phyloP scores from a whole-genome alignment of 2,329 filamentous ascomycete species.

The Ceratocystis colombiana region DNA sequence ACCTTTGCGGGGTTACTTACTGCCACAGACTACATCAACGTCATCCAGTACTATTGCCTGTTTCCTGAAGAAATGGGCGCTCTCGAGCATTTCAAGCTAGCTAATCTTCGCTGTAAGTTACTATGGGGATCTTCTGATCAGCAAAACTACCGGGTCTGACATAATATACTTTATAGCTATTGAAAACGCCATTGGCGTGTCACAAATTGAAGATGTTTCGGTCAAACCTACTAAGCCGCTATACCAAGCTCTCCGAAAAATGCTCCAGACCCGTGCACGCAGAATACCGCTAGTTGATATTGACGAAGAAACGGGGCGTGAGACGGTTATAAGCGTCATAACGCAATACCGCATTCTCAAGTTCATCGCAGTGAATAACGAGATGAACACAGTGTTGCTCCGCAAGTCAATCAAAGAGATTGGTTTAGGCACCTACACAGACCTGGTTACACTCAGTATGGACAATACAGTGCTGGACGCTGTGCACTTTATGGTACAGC shows the following conservation, averaged over 20 bases:
- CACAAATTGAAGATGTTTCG: constrained; percentile 89
- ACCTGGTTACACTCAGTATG: constrained; percentile 77
- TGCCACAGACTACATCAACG: constrained; percentile 94
- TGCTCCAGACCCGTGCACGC: constrained; percentile 86
- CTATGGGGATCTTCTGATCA: background rate
- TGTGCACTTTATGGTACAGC: constrained; percentile 83
- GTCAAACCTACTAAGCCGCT: constrained; percentile 82
- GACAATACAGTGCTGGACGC: constrained; percentile 85
- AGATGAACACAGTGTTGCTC: constrained; percentile 74
- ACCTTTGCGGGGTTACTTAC: constrained; percentile 91
- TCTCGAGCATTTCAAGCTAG: constrained; percentile 87
- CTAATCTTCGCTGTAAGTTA: constrained; percentile 70
- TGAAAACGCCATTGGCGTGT: constrained; percentile 83
- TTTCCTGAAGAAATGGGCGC: constrained; percentile 81
- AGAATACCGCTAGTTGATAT: constrained; percentile 88
- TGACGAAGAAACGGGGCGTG: constrained; percentile 84
- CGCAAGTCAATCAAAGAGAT: constrained; percentile 81
- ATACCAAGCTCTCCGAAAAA: constrained; percentile 88
- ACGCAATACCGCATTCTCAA: constrained; percentile 98
- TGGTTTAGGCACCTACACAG: constrained; percentile 70
- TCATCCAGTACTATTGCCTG: constrained; percentile 98
- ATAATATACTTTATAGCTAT: constrained; percentile 54
- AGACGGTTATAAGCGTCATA: constrained; percentile 91
- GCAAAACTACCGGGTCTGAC: background rate
- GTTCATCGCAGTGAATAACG: constrained; percentile 90